Evolutionary conservation across 768 basidiomycete genomes (phyloP), one percentile per base, ranked within the genome.

Genomic region (Phylloporus sp.): DNA sequence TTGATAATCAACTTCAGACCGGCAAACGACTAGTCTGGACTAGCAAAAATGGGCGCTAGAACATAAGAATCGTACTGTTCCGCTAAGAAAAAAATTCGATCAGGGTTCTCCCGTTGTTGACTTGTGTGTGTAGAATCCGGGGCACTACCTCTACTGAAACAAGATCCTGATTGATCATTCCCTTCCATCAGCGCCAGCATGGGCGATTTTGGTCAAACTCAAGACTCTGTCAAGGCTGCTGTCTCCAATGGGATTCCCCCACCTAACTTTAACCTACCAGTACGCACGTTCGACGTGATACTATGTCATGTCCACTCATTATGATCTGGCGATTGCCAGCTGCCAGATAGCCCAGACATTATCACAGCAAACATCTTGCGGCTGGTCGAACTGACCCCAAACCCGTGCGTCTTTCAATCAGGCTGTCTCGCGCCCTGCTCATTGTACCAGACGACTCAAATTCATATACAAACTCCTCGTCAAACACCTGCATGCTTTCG

Each of bases 401-500:
- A 77, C 47, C 67, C 74, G 80, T 76, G 59, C 50, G 72, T 63
- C 28, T 4, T n/a, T 38, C 12, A 3, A 36, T 22, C 22, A 6
- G 24, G 4, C 6, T 11, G 10, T 12, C 36, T 9, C 6, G 11
- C 24, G 1, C 28, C 26, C 15, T 7, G 6, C 45, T 54, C 36
- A 45, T 5, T 13, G 26, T 32, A 47, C 11, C 20, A 75, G 76
- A 29, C 74, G 81, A 13, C 62, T 60, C 49, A 75, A 66, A 53
- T 78, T 82, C 66, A 65, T 82, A 50, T 73, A 76, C 51, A 67
- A 75, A 59, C 72, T 66, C 27, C 70, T 90, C 69, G 64, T 86
- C 47, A 76, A 73, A 26, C 88, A 93, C 63, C 55, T 93, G 8
- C 91, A 93, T 62, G 77, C 81, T 34, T 89, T 90, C 57, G 73